Conservation (phyloP, 2,329 filamentous ascomycete genomes). For the Didymella pomorum region DNA sequence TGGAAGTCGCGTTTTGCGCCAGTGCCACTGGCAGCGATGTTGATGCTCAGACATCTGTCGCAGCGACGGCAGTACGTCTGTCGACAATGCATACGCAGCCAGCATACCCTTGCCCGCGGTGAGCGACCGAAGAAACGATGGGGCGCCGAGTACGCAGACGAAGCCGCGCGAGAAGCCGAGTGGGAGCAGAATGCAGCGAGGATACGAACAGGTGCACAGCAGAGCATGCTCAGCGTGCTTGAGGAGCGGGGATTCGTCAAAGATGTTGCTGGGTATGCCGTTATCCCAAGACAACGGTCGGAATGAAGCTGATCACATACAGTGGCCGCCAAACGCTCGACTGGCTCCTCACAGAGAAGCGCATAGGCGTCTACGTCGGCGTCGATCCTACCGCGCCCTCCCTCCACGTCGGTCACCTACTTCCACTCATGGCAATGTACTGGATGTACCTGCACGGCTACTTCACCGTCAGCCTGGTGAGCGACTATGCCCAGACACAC, state of each 20-base stretch:
- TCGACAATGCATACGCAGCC: conserved; percentile 39
- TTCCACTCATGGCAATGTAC: conserved; percentile 83
- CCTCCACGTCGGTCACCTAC: conserved; percentile 79
- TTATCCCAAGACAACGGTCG: background rate
- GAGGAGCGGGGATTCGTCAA: conserved; percentile 78
- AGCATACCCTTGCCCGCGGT: conserved; percentile 26
- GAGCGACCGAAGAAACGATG: conserved; percentile 32
- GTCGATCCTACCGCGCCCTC: conserved; percentile 83
- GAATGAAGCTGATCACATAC: conserved; percentile 22
- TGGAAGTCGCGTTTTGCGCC: conserved; percentile 15
- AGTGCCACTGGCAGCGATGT: conserved; percentile 40
- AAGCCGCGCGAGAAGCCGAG: conserved; percentile 24
- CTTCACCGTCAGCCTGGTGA: conserved; percentile 68
- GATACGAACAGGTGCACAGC: conserved; percentile 41
- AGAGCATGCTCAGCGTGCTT: conserved; percentile 67
- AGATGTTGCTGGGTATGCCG: conserved; percentile 73
- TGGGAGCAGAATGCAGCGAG: conserved; percentile 42
- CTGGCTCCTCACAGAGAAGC: conserved; percentile 68
- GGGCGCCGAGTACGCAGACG: conserved; percentile 30
- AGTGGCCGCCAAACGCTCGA: conserved; percentile 64
- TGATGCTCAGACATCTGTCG: conserved; percentile 39
- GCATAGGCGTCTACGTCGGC: conserved; percentile 79
- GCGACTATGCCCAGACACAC: conserved; percentile 28
- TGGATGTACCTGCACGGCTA: conserved; percentile 84
- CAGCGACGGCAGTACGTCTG: conserved; percentile 40